Evolutionary conservation across 352 stramenopile species (phyloP).

Genomic region (Phytophthora ramorum): DNA sequence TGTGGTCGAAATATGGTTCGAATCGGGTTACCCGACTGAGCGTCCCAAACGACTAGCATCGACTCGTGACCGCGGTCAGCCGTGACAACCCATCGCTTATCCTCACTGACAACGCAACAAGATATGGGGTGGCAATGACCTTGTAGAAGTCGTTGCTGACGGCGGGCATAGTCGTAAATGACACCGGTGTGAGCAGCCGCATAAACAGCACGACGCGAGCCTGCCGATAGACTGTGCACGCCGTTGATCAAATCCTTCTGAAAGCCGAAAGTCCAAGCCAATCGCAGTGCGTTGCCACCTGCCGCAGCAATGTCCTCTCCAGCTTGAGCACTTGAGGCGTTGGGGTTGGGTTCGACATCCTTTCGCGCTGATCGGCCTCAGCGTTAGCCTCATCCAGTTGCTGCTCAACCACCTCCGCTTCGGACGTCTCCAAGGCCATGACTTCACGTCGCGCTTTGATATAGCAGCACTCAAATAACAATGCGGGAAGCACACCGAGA

Average conservation of each 20-base stretch:
- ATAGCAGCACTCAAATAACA: not conserved
- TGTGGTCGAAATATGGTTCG: constrained; percentile 93
- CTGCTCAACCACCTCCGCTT: constrained; percentile 11
- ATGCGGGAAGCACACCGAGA: too few relatives aligned
- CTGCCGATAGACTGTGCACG: constrained; percentile 89
- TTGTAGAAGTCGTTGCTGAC: constrained; percentile 90
- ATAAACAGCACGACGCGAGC: constrained; percentile 78
- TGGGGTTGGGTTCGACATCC: not conserved
- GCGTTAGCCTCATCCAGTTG: not conserved
- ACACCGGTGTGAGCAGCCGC: constrained; percentile 92
- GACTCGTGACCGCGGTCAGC: constrained; percentile 87
- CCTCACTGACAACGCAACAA: constrained; percentile 87
- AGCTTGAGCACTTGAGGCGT: constrained; percentile 2
- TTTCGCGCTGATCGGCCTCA: not conserved
- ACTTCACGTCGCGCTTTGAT: not conserved
- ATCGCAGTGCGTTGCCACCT: constrained; percentile 59
- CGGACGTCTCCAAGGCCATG: constrained; percentile 23
- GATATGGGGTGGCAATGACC: constrained; percentile 93
- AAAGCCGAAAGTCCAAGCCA: constrained; percentile 93
- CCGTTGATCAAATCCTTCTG: constrained; percentile 90
- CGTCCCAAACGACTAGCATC: constrained; percentile 94
- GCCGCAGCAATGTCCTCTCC: constrained; percentile 8
- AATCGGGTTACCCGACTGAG: constrained; percentile 81
- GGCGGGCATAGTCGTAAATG: constrained; percentile 92
- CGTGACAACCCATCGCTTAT: constrained; percentile 95